Conservation (phyloP, 1,139 yeast species). For the Yamadazyma mexicana region DNA sequence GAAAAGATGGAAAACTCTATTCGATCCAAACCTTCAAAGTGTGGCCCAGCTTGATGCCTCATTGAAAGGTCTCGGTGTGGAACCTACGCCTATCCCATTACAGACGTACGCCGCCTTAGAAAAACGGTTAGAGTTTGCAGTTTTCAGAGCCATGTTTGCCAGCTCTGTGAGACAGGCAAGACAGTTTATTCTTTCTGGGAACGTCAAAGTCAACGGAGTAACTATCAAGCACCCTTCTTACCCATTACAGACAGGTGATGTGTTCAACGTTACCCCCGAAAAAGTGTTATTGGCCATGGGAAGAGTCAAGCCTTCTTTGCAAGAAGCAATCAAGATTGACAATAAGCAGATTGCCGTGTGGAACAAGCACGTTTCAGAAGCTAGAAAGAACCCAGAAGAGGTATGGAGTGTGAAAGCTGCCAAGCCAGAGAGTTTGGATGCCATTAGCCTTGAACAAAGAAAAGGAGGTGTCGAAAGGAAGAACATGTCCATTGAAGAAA, state of each 20-base stretch:
- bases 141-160: constrained; percentile 92
- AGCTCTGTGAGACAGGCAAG: constrained; percentile 93
- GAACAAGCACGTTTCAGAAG: constrained; percentile 67
- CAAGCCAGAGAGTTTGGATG: constrained; percentile 42
- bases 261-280: constrained; percentile 82
- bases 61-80: constrained; percentile 55
- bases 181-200: constrained; percentile 78
- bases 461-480: constrained; percentile 23
- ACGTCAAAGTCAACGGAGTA: constrained; percentile 79
- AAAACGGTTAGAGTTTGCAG: constrained; percentile 83
- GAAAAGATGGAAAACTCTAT: constrained; percentile 64
- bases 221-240: constrained; percentile 77
- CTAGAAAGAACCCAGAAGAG: constrained; percentile 57
- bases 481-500: constrained; percentile 27
- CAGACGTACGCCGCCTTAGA: constrained; percentile 90
- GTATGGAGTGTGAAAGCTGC: constrained; percentile 56
- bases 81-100: constrained; percentile 76
- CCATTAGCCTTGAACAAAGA: constrained; percentile 20
- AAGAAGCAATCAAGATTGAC: constrained; percentile 66
- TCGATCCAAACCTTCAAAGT: constrained; percentile 73
- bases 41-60: constrained; percentile 86
- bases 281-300: constrained; percentile 87
- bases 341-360: constrained; percentile 69
- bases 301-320: constrained; percentile 72
- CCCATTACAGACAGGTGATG: constrained; percentile 79